Evolutionary conservation across 192 early-diverging fungal species (phyloP).

Genomic region (Borealophlyctis nickersoniae): DNA sequence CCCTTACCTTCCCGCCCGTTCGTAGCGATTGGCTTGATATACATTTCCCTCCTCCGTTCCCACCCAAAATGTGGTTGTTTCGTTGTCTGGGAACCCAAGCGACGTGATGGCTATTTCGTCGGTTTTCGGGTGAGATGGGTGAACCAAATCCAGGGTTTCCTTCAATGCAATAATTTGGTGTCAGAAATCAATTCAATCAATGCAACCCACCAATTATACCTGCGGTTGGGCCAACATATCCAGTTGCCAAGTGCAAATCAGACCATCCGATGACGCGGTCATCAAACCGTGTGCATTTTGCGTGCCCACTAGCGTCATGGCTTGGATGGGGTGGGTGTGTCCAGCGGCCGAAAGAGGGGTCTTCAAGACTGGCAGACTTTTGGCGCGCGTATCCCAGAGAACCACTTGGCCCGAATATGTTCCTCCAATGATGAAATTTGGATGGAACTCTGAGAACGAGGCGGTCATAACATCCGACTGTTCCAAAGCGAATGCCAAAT

Average conservation of each 20-base stretch:
- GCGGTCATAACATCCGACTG: slow-evolving; percentile 85
- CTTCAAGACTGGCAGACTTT: slow-evolving; percentile 80
- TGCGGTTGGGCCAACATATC: slow-evolving; percentile 97
- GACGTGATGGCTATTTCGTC: slow-evolving; percentile 93
- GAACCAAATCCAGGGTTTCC: slow-evolving; percentile 79
- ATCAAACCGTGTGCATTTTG: slow-evolving; percentile 94
- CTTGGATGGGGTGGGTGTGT: slow-evolving; percentile 96
- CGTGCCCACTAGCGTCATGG: slow-evolving; percentile 85
- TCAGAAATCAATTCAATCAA: slow-evolving; percentile 19
- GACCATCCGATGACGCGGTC: slow-evolving; percentile 91
- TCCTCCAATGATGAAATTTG: slow-evolving; percentile 87
- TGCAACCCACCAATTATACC: slow-evolving; percentile 34
- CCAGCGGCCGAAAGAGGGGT: slow-evolving; percentile 89
- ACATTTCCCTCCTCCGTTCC: slow-evolving; percentile 94
- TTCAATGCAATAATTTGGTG: slow-evolving; percentile 11
- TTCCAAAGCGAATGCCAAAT: neutral
- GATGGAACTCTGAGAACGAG: slow-evolving; percentile 88
- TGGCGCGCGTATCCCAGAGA: slow-evolving; percentile 94
- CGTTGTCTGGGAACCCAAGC: slow-evolving; percentile 87
- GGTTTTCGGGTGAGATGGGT: slow-evolving; percentile 72
- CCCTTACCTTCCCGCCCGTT: slow-evolving; percentile 85
- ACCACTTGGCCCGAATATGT: slow-evolving; percentile 98
- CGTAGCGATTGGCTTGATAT: slow-evolving; percentile 94
- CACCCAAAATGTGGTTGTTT: slow-evolving; percentile 89
- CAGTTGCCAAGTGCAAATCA: slow-evolving; percentile 94